Evolutionary conservation across 306 rosid genomes (phyloP).

Genomic region (Biancaea sappan): DNA sequence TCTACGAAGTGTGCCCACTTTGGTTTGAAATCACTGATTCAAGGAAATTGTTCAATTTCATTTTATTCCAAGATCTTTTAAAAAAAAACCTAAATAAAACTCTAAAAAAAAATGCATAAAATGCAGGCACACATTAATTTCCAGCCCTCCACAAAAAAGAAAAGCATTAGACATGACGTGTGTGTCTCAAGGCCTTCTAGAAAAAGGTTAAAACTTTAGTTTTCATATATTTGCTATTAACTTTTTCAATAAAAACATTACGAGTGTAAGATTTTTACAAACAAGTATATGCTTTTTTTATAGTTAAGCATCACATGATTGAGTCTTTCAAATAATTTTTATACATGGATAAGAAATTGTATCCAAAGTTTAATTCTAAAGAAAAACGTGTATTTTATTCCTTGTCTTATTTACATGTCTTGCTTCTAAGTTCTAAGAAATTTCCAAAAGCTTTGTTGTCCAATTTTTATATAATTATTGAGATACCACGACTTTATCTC

Average conservation of each 20-base stretch:
- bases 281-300: too few relatives aligned
- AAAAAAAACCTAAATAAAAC: background rate
- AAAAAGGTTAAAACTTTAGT: too few relatives aligned
- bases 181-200: background rate
- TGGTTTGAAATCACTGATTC: slow-evolving; percentile 1
- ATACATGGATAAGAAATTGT: too few relatives aligned
- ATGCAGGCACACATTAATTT: background rate
- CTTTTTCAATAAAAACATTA: too few relatives aligned
- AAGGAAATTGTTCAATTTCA: background rate
- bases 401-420: background rate
- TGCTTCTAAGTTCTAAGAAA: too few relatives aligned
- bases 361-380: too few relatives aligned
- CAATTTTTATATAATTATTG: slow-evolving; percentile 1
- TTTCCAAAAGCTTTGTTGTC: background rate
- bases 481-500: slow-evolving; percentile 18
- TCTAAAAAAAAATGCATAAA: background rate
- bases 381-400: background rate
- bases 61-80: slow-evolving; percentile 1
- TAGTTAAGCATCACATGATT: too few relatives aligned
- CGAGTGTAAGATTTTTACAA: too few relatives aligned
- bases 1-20: background rate
- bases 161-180: background rate
- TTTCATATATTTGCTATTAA: too few relatives aligned
- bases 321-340: too few relatives aligned
- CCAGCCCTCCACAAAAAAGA: background rate